These are phyloP conservation scores for Botrytis galanthina DNA, from an alignment of 2,329 filamentous ascomycete genomes.

Conservation along the genomic window DNA sequence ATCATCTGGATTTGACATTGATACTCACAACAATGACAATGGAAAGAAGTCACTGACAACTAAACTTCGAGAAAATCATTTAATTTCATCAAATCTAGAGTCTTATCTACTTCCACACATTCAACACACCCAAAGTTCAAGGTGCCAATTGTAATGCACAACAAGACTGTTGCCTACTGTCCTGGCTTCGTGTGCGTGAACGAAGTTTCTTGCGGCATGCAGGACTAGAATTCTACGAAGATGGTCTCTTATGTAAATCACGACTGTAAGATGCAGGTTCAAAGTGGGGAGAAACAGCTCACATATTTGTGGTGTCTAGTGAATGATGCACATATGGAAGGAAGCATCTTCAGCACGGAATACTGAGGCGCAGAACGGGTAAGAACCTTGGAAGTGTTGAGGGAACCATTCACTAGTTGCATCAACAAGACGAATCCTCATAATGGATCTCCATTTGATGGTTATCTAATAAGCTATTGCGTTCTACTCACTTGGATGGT, in stretches of 20 bases:
- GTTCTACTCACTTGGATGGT: accelerated
- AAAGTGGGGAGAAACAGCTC: not conserved
- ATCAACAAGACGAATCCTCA: not conserved
- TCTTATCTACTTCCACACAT: not conserved
- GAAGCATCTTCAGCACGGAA: not conserved
- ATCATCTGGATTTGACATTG: not conserved
- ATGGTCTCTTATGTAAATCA: not conserved
- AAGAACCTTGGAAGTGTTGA: no score
- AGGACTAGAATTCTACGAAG: no score
- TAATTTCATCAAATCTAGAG: accelerated
- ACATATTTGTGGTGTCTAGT: not conserved
- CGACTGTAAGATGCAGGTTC: not conserved
- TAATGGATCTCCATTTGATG: accelerated
- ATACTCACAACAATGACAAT: not conserved
- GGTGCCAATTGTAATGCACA: no score
- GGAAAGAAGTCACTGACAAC: not conserved
- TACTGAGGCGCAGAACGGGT: not conserved
- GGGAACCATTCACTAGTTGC: not conserved
- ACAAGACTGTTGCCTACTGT: no score
- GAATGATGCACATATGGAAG: not conserved
- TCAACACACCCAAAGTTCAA: not conserved
- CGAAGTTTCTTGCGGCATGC: no score
- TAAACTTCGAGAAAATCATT: accelerated
- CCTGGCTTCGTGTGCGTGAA: no score
- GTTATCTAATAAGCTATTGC: not conserved